Evolutionary conservation across 2,329 filamentous ascomycete genomes (phyloP).

Genomic region (Acephala macrosclerotiorum): DNA sequence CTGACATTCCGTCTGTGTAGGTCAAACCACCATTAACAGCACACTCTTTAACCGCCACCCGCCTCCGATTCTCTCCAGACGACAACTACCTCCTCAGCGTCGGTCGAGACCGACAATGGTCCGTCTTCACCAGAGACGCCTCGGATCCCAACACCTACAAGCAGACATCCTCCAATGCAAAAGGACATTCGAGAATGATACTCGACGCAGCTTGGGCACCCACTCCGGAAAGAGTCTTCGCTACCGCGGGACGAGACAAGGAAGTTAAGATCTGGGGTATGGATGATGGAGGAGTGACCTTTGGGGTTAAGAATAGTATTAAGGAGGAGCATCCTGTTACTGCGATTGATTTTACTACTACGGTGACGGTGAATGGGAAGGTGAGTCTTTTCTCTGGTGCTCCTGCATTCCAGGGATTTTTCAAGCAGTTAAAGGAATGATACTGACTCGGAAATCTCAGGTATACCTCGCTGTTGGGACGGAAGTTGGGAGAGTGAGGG

Average conservation of each 20-base stretch:
- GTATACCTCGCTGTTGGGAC: conserved; percentile 63
- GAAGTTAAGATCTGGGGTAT: conserved; percentile 73
- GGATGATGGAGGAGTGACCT: conserved; percentile 32
- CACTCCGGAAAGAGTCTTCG: conserved; percentile 60
- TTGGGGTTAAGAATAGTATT: conserved; percentile 52
- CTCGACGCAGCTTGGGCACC: conserved; percentile 85
- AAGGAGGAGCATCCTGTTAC: conserved; percentile 69
- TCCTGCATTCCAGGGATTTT: too few relatives aligned
- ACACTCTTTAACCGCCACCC: conserved; percentile 86
- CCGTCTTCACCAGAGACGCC: conserved; percentile 69
- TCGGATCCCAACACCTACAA: conserved; percentile 55
- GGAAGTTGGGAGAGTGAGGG: conserved; percentile 50
- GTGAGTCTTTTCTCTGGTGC: too few relatives aligned
- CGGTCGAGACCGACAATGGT: conserved; percentile 91
- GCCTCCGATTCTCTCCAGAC: conserved; percentile 79
- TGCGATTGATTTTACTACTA: conserved; percentile 70
- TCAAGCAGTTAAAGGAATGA: too few relatives aligned
- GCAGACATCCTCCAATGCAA: conserved; percentile 72
- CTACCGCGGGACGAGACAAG: conserved; percentile 91
- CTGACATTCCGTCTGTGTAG: too few relatives aligned
- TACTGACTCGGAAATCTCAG: too few relatives aligned
- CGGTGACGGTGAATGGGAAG: conserved; percentile 37
- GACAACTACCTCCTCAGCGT: conserved; percentile 83
- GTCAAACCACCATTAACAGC: conserved; percentile 82
- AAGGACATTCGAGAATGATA: conserved; percentile 93